Base-by-base conservation (phyloP, 768 basidiomycete species). In the Nevesoporus exiguus region DNA sequence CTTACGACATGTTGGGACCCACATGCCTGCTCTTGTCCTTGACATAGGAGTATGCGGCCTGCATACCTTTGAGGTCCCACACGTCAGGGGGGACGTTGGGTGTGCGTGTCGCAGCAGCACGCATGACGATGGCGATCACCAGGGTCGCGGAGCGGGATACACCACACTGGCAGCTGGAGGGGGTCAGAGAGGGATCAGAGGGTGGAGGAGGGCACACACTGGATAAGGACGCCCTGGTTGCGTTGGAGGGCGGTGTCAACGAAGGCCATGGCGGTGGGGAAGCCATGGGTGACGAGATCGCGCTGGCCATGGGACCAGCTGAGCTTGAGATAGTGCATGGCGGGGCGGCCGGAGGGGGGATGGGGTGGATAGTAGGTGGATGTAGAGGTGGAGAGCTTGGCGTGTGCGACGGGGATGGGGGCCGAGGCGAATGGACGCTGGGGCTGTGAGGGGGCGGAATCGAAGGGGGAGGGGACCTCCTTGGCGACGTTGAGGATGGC, bases 291-390 rank as follows among this genome's bases (percentile, higher is more conserved):
- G 60, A 93, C 90, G 36, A 96, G 82, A 68, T 96, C 88, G 52
- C 88, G 80, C 72, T 95, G 90, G n/a, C 93, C 93, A 66, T 96
- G 93, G 22, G 91, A 93, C 94, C 93, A 96, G 48, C 80, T 80
- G 25, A 95, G 81, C 69, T 92, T 93, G 71, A 93, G 85, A 67
- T 95, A 94, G 70, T 92, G 83, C 79, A 93, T 83, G 17, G 77
- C 78, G 0, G 92, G 90, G 59, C 90, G 79, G 51, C 88, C 90
- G 46, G 76, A 83, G 33, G 80, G 73, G 9, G 81, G 65, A 68
- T 91, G 81, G 2, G 90, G 77, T 13, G 86, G 83, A 62, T 85
- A 82, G 67, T 84, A 88, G 22, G 83, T 82, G 13, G 80, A 67
- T 19, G 78, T 71, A 14, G 80, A 67, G 22, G 78, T 70, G 11